Conservation (phyloP, 495 filamentous ascomycete species). For the Podospora pseudocomata region DNA sequence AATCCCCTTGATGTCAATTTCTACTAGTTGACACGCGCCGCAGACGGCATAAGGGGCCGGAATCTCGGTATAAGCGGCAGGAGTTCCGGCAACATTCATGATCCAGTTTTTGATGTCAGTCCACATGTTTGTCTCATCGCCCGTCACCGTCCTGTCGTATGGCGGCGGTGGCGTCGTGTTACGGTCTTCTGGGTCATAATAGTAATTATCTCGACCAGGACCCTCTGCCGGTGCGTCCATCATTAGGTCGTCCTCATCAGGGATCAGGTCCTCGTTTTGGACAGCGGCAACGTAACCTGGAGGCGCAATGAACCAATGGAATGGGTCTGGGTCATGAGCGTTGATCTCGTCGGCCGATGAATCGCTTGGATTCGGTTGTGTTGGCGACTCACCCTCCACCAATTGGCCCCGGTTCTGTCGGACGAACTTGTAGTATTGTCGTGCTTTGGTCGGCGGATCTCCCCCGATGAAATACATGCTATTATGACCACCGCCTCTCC, state of each 20-base stretch:
- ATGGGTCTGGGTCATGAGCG: neutral
- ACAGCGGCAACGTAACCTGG: neutral
- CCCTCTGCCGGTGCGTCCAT: neutral
- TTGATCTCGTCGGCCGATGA: neutral
- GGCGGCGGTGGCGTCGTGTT: neutral
- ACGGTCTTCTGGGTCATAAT: neutral
- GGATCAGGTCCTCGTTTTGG: neutral
- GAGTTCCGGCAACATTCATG: neutral
- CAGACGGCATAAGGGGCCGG: neutral
- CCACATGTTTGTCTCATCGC: neutral
- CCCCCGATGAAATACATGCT: neutral
- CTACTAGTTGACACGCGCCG: neutral
- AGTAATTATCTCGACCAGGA: neutral
- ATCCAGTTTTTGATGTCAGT: neutral
- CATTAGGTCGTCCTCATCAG: neutral
- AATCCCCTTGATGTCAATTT: neutral
- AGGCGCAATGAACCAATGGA: neutral
- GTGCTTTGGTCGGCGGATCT: neutral
- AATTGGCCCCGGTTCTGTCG: neutral
- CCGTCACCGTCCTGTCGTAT: neutral
- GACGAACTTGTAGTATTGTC: neutral
- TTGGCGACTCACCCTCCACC: neutral
- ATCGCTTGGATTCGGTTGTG: neutral
- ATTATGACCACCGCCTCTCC: neutral
- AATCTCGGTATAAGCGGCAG: neutral